Conservation (phyloP, 1,284 basidiomycete genomes). For the Pterulicium gracile region DNA sequence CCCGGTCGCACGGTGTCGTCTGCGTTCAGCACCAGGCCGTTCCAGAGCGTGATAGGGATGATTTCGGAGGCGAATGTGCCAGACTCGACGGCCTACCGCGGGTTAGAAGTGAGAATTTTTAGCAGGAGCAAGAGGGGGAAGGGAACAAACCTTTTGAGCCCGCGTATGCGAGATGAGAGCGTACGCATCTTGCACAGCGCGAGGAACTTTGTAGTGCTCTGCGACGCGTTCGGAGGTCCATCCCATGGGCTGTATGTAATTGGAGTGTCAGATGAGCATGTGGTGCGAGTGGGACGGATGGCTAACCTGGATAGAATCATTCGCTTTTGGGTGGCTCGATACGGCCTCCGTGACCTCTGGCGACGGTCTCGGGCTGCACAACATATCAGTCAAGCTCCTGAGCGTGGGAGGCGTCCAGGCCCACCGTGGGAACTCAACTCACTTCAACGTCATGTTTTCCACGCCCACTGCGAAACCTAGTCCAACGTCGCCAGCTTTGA, state of each 20-base stretch:
- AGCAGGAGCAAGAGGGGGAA: slow-evolving; percentile 1
- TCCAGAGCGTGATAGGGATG: slow-evolving; percentile 55
- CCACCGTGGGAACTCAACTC: slow-evolving; percentile 16
- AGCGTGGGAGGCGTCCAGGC: neutral
- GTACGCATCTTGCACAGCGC: slow-evolving; percentile 73
- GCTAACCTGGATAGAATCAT: slow-evolving; percentile 66
- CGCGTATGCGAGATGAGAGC: slow-evolving; percentile 76
- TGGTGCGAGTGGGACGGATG: slow-evolving; percentile 11
- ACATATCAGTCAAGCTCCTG: neutral
- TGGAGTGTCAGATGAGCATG: slow-evolving; percentile 6
- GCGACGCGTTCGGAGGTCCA: slow-evolving; percentile 90
- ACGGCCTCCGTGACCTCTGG: slow-evolving; percentile 58
- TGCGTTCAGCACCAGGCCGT: slow-evolving; percentile 44
- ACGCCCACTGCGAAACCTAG: slow-evolving; percentile 75
- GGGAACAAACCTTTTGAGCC: slow-evolving; percentile 43
- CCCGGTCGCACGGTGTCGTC: slow-evolving; percentile 79
- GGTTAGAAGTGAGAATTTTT: neutral
- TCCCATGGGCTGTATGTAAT: slow-evolving; percentile 70
- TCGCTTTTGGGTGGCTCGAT: slow-evolving; percentile 39
- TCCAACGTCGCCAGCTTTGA: slow-evolving; percentile 56
- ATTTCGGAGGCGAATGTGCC: slow-evolving; percentile 76
- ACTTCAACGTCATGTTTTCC: slow-evolving; percentile 82
- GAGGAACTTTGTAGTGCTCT: slow-evolving; percentile 60
- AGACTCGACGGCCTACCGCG: slow-evolving; percentile 42
- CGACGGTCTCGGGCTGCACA: slow-evolving; percentile 61